Conservation (phyloP, 331 rosid genomes). For the Pyrus hybrid region DNA sequence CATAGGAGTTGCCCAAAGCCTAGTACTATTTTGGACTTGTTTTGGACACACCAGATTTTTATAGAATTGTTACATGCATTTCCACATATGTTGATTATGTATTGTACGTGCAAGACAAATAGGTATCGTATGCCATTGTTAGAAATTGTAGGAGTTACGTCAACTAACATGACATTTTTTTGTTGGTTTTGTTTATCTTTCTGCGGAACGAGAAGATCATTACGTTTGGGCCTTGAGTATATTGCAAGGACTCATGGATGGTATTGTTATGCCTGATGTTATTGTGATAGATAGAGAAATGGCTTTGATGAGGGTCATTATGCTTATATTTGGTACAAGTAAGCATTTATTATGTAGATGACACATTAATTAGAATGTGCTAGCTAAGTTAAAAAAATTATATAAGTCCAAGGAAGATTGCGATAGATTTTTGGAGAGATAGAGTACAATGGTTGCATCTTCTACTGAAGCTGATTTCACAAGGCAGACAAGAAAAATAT, state of each 20-base stretch:
- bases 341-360: too few relatives aligned
- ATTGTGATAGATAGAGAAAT: not conserved
- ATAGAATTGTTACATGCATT: not conserved
- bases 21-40: too few relatives aligned
- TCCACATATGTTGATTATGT: not conserved
- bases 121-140: not conserved
- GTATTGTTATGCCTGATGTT: not conserved
- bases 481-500: too few relatives aligned
- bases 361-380: too few relatives aligned
- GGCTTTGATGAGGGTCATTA: not conserved
- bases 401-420: too few relatives aligned
- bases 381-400: too few relatives aligned
- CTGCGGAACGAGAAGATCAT: not conserved
- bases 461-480: too few relatives aligned
- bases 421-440: too few relatives aligned
- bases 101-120: not conserved
- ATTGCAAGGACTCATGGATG: not conserved
- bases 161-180: not conserved
- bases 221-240: not conserved
- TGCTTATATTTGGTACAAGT: too few relatives aligned
- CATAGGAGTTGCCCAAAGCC: too few relatives aligned
- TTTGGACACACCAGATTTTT: too few relatives aligned
- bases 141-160: not conserved
- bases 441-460: too few relatives aligned
- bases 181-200: not conserved